These are phyloP conservation scores for Saprolegnia parasitica DNA, from an alignment of 352 stramenopile genomes.

Conservation along the genomic window DNA sequence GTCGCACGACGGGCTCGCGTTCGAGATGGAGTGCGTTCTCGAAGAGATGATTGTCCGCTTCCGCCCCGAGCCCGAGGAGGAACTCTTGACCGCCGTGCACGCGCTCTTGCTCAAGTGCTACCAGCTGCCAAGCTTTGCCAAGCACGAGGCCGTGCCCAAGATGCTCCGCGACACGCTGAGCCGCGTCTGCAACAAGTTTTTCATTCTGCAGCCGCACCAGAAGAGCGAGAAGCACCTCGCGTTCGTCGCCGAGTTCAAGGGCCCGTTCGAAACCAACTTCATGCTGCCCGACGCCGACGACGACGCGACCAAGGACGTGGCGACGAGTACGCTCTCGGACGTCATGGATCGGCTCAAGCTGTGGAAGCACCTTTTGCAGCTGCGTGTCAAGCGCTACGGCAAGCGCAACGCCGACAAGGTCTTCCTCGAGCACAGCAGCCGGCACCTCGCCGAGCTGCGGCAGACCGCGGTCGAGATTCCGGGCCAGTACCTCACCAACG, in stretches of 20 bases:
- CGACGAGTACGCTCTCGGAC: slow-evolving; percentile 55
- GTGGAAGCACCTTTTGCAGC: slow-evolving; percentile 87
- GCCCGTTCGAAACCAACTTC: slow-evolving; percentile 83
- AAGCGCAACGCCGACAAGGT: slow-evolving; percentile 65
- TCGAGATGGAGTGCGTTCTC: slow-evolving; percentile 97
- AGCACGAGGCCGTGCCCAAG: slow-evolving; percentile 74
- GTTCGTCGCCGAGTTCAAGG: slow-evolving; percentile 87
- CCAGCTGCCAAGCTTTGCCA: slow-evolving; percentile 73
- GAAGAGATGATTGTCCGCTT: slow-evolving; percentile 99
- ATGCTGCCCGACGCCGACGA: slow-evolving; percentile 37
- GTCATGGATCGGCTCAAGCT: slow-evolving; percentile 88
- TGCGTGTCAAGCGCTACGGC: slow-evolving; percentile 70
- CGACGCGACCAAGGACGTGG: slow-evolving; percentile 26
- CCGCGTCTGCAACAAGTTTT: slow-evolving; percentile 92
- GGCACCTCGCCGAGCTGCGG: slow-evolving; percentile 83
- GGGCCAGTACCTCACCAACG: slow-evolving; percentile 88
- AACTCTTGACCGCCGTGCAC: slow-evolving; percentile 94
- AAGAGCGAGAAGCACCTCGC: slow-evolving; percentile 85
- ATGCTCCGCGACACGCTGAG: slow-evolving; percentile 87
- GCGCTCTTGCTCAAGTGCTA: slow-evolving; percentile 94
- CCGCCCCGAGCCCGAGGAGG: slow-evolving; percentile 94
- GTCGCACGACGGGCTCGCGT: slow-evolving; percentile 82
- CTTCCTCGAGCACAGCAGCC: slow-evolving; percentile 83
- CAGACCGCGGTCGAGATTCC: slow-evolving; percentile 87
- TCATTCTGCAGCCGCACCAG: slow-evolving; percentile 66